These are phyloP conservation scores for Coemansia sp. DNA, from an alignment of 192 early-diverging fungal species.

Conservation along the genomic window DNA sequence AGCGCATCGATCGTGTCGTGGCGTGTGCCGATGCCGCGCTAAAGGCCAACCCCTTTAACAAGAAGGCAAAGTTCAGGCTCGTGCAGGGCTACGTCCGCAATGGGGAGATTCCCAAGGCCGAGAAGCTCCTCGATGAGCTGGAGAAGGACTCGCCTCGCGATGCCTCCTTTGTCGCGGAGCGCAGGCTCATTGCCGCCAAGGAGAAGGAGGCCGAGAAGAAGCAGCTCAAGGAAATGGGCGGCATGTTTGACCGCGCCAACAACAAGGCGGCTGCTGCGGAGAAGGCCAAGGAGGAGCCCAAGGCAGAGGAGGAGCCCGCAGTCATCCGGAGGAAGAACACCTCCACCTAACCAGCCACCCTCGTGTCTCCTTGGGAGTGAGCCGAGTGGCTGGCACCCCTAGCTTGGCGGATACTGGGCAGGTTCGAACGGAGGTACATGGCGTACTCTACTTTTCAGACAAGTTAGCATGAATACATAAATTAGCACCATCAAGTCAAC, in stretches of 20 bases:
- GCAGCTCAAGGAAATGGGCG: slow-evolving; percentile 43
- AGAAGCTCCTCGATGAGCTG: slow-evolving; percentile 39
- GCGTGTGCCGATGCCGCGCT: slow-evolving; percentile 31
- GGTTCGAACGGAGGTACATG: slow-evolving; percentile 12
- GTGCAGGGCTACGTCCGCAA: slow-evolving; percentile 43
- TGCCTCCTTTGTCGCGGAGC: slow-evolving; percentile 36
- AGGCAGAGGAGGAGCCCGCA: background rate
- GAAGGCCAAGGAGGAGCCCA: background rate
- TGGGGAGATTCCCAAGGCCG: slow-evolving; percentile 33
- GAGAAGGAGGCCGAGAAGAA: slow-evolving; percentile 41
- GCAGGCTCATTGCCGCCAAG: slow-evolving; percentile 27
- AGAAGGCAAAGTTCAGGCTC: slow-evolving; percentile 50
- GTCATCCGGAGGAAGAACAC: background rate
- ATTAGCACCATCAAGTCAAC: background rate
- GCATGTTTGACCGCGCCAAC: slow-evolving; percentile 50
- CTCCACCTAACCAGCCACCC: background rate
- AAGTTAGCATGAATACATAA: background rate
- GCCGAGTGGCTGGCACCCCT: background rate
- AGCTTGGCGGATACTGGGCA: slow-evolving; percentile 5
- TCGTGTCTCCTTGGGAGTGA: background rate
- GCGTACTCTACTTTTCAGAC: slow-evolving; percentile 12
- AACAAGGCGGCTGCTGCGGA: background rate
- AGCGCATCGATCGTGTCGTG: slow-evolving; percentile 14
- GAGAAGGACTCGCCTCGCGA: slow-evolving; percentile 34
- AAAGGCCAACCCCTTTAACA: slow-evolving; percentile 43